These are phyloP conservation scores for Delonix regia DNA, from an alignment of 306 rosid genomes.

Conservation along the genomic window DNA sequence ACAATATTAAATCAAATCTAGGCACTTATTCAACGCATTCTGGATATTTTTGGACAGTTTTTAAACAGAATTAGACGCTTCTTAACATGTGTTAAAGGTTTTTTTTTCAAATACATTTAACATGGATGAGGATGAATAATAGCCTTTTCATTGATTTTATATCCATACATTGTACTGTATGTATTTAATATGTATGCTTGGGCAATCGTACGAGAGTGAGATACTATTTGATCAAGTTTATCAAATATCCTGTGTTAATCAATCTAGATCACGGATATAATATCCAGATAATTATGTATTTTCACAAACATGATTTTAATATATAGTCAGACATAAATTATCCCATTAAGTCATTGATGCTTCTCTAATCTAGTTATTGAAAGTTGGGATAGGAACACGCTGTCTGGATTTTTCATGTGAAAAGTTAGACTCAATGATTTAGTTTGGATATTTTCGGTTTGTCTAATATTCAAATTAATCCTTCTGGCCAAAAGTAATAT, in stretches of 20 bases:
- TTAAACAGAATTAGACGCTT: neutral
- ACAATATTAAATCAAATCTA: neutral
- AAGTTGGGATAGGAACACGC: no score
- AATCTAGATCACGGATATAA: no score
- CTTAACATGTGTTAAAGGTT: neutral
- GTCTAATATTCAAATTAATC: no score
- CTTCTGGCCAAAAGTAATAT: no score
- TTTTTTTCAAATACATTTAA: neutral
- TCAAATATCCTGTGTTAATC: neutral
- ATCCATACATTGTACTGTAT: neutral
- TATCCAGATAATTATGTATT: no score
- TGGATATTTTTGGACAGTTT: neutral
- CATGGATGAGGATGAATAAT: constrained; percentile 8
- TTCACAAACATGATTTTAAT: neutral
- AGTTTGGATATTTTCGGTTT: no score
- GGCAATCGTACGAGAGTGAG: no score
- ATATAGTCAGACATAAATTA: no score
- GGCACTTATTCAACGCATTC: neutral
- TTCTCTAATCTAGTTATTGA: neutral
- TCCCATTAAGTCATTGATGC: neutral
- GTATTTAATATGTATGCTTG: no score
- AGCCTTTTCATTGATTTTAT: neutral
- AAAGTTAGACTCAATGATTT: neutral
- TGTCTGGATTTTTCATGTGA: no score
- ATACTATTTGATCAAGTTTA: no score